A percentile compares a stretch with the other conserved stretches of the same genome.
Conservation (phyloP, 2,329 filamentous ascomycete species). For the Xylariaceae sp. region DNA sequence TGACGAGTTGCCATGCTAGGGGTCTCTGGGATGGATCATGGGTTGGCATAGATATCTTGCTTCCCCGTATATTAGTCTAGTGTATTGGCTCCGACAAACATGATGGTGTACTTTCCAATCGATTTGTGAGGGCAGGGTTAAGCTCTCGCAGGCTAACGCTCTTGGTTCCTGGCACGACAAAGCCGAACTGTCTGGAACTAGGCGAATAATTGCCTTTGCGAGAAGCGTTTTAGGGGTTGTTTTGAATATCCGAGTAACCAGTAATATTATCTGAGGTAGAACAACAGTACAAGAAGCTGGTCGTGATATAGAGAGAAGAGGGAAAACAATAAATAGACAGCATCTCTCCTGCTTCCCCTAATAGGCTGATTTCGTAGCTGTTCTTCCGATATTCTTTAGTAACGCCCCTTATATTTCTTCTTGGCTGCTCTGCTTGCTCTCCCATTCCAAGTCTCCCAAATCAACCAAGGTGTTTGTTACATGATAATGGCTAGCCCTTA, state of each 20-base stretch:
- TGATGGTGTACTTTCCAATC: background rate
- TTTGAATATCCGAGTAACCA: background rate
- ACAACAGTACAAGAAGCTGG: background rate
- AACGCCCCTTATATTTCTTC: background rate
- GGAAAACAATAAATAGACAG: too few species aligned
- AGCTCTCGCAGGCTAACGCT: background rate
- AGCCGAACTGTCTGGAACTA: background rate
- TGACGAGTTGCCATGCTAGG: background rate
- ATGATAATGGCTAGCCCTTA: constrained; percentile 3
- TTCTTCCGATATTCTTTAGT: too few species aligned
- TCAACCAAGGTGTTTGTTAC: background rate
- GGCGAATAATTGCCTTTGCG: background rate
- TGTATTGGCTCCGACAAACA: background rate
- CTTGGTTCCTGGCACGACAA: background rate
- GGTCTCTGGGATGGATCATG: background rate
- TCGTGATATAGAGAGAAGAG: too few species aligned
- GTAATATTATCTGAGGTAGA: background rate
- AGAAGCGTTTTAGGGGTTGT: background rate
- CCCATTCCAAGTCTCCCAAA: background rate
- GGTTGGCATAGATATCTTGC: too few species aligned
- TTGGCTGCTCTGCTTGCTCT: background rate
- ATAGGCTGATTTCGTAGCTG: too few species aligned
- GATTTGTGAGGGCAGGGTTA: background rate
- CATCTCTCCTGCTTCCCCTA: too few species aligned
- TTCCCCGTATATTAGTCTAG: background rate